These are phyloP conservation scores for Globisporangium yorkense DNA, from an alignment of 352 stramenopile genomes.

Conservation along the genomic window DNA sequence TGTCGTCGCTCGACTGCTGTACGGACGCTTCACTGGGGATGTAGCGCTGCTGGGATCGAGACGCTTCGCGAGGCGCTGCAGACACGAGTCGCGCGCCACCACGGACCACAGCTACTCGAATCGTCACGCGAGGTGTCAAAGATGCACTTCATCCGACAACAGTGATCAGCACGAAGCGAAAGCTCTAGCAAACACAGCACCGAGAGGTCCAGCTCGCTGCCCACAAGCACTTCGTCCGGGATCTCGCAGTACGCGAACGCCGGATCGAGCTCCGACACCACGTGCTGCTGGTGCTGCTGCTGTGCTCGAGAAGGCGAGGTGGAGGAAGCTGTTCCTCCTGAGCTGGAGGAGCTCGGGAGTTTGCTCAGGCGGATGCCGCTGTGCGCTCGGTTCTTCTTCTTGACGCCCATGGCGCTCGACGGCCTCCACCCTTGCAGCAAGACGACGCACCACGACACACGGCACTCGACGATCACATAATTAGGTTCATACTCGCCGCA, in stretches of 20 bases:
- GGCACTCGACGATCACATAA: too few species aligned
- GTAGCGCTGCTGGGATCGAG: neutral
- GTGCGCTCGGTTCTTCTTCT: conserved; percentile 35
- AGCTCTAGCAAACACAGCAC: conserved; percentile 13
- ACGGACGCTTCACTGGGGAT: neutral
- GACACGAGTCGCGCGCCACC: conserved; percentile 51
- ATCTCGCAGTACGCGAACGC: conserved; percentile 56
- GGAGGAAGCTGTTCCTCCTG: neutral
- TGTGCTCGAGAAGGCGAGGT: neutral
- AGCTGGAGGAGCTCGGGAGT: conserved; percentile 10
- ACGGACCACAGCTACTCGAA: conserved; percentile 52
- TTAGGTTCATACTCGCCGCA: too few species aligned
- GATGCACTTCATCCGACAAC: too few species aligned
- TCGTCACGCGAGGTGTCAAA: neutral
- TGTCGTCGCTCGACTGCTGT: neutral
- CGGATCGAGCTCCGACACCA: conserved; percentile 32
- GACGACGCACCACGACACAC: too few species aligned
- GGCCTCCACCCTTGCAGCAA: too few species aligned
- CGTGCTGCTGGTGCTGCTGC: conserved; percentile 1
- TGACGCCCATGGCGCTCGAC: conserved; percentile 18
- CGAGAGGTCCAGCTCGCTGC: conserved; percentile 55
- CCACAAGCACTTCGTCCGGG: conserved; percentile 53
- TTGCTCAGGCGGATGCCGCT: conserved; percentile 42
- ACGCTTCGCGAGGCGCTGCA: conserved; percentile 25
- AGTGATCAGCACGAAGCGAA: neutral